Percentiles rank a stretch among this genome's conserved stretches.
phyloP scores from a whole-genome alignment of 192 early-diverging fungal species.

The Spizellomyces sp. region DNA sequence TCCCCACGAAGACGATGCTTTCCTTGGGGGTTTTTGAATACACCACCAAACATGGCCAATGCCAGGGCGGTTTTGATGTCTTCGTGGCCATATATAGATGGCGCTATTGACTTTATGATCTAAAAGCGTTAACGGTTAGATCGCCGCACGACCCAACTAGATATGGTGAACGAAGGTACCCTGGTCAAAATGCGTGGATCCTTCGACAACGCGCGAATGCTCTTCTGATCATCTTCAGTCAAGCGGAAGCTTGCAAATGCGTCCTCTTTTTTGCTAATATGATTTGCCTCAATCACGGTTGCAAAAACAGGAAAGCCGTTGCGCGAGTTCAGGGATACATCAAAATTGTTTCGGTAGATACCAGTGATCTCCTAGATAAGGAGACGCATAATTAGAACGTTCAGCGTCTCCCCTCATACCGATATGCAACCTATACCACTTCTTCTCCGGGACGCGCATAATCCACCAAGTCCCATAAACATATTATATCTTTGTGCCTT shows the following conservation, averaged over 20 bases:
- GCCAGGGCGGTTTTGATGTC: slow-evolving; percentile 95
- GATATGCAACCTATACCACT: slow-evolving; percentile 59
- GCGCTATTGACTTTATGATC: slow-evolving; percentile 93
- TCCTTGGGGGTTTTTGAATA: slow-evolving; percentile 89
- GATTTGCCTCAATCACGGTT: slow-evolving; percentile 96
- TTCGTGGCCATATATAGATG: slow-evolving; percentile 99
- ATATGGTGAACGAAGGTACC: slow-evolving; percentile 38
- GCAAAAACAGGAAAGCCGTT: slow-evolving; percentile 98
- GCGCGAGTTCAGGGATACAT: slow-evolving; percentile 79
- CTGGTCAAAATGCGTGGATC: slow-evolving; percentile 80
- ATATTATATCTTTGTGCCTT: slow-evolving; percentile 89
- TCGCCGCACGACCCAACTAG: no score
- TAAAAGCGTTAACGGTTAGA: slow-evolving; percentile 17
- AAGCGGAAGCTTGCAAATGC: slow-evolving; percentile 82
- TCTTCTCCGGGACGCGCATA: slow-evolving; percentile 94
- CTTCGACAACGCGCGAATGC: slow-evolving; percentile 71
- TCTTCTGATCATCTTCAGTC: slow-evolving; percentile 87
- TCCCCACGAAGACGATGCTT: slow-evolving; percentile 97
- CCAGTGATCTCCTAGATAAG: slow-evolving; percentile 77
- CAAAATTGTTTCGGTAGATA: slow-evolving; percentile 94
- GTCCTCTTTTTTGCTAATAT: slow-evolving; percentile 87
- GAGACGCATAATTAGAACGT: slow-evolving; percentile 21
- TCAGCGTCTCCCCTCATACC: background rate
- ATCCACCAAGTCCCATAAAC: slow-evolving; percentile 96
- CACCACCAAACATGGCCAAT: slow-evolving; percentile 93